Conservation (phyloP, 192 early-diverging fungal genomes). For the Backusella psychrophila region DNA sequence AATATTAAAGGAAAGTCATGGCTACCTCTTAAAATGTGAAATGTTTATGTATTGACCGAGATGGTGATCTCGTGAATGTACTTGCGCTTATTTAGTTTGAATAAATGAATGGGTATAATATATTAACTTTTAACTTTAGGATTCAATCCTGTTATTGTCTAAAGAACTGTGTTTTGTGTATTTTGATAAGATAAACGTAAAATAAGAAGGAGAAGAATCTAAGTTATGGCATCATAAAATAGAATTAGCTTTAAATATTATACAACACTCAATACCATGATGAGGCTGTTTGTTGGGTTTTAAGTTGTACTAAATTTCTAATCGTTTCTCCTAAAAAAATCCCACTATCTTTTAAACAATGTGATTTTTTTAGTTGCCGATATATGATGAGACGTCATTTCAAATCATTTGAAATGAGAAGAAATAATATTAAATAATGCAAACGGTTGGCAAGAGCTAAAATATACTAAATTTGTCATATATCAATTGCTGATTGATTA, state of each 20-base stretch:
- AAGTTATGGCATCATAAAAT: not conserved
- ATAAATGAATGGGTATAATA: too few relatives aligned
- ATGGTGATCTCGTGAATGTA: too few relatives aligned
- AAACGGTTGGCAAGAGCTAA: too few relatives aligned
- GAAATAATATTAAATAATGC: too few relatives aligned
- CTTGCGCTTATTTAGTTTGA: too few relatives aligned
- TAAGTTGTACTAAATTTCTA: not conserved
- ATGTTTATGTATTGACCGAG: not conserved
- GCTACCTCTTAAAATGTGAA: not conserved
- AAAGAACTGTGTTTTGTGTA: not conserved
- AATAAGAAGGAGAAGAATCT: not conserved
- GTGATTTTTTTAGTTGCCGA: too few relatives aligned
- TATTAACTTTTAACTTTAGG: too few relatives aligned
- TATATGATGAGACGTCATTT: not conserved
- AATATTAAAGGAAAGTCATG: not conserved
- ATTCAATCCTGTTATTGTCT: not conserved
- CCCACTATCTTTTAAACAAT: too few relatives aligned
- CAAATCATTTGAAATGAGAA: too few relatives aligned
- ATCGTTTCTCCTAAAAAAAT: too few relatives aligned
- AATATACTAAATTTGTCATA: too few relatives aligned
- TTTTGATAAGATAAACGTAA: not conserved
- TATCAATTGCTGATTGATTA: too few relatives aligned
- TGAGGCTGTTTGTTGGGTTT: not conserved
- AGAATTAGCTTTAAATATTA: not conserved
- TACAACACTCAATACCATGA: not conserved